Base-by-base conservation (phyloP, 495 filamentous ascomycete species). In the Ramalina intermedia region DNA sequence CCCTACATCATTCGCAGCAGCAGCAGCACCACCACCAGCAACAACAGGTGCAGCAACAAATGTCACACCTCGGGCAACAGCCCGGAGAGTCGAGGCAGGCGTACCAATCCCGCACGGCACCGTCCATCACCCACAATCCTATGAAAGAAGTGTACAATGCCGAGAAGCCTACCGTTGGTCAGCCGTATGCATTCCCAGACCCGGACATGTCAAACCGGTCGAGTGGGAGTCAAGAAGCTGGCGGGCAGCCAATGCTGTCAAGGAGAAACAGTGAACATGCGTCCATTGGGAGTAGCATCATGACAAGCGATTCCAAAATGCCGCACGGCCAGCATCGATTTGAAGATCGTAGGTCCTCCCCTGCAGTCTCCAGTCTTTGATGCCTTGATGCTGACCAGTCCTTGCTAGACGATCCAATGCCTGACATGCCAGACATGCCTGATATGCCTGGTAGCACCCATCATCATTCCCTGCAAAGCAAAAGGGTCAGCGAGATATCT, bases 111-210 rank as follows among this genome's bases (percentile, higher is more conserved):
- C 60, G 79, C 50, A 83, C 82, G 3, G 84, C 84, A 2, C 84
- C 84, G 11, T 73, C 80, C 6, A 89, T 88, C 51, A 84, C 78
- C 1, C 82, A 82, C 11, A 85, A 85, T 47, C 80, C 83, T 13
- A 78, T 75, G n/a, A 79, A 80, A 39, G 80, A 79, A 41, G 84
- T 87, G 56, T 85, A 85, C 50, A 80, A 84, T 50, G 84, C 84
- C 3, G 81, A 84, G 46, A 81, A 85, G 45, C 84, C 84, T 8
- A 87, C 82, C 14, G 85, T 84, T 52, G 84, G 84, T 63, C 80
- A 86, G 59, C 81, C 84, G 0, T 89, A 85, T 68, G 84, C 84
- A 35, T 87, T 89, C 58, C 84, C 84, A 0, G 83, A 87, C 55
- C 82, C 85, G 26, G 82, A 84, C 40, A 75, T 81, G 43, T 16